phyloP scores from a whole-genome alignment of 1,284 basidiomycete species.

The Cronartium quercuum region DNA sequence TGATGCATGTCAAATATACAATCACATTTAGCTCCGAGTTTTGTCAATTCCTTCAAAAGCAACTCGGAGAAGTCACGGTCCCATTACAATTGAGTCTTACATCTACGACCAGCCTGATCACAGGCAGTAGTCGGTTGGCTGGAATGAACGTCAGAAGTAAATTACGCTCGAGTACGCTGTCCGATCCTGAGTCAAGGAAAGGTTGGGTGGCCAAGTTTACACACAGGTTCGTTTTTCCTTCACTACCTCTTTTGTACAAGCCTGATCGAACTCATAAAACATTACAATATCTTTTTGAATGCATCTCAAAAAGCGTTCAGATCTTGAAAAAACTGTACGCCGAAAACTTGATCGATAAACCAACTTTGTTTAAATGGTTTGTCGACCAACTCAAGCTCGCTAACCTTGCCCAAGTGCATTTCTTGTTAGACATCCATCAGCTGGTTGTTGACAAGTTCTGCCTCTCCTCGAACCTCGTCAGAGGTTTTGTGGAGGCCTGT shows the following conservation, averaged over 20 bases:
- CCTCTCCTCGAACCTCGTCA: conserved; percentile 36
- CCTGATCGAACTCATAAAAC: conserved; percentile 39
- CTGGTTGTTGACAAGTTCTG: conserved; percentile 27
- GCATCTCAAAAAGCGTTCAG: conserved; percentile 45
- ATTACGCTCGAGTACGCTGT: conserved; percentile 65
- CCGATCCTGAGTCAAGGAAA: conserved; percentile 62
- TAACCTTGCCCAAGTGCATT: conserved; percentile 77
- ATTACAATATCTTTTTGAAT: conserved; percentile 9
- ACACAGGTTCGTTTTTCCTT: conserved; percentile 59
- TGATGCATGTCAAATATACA: conserved; percentile 36
- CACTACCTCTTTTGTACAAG: conserved; percentile 40
- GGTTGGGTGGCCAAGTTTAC: conserved; percentile 73
- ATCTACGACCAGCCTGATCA: conserved; percentile 16
- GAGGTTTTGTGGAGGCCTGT: conserved; percentile 37
- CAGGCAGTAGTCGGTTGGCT: conserved; percentile 1
- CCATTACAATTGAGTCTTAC: conserved; percentile 68
- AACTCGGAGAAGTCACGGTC: conserved; percentile 72
- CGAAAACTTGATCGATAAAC: conserved; percentile 73
- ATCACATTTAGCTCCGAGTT: conserved; percentile 23
- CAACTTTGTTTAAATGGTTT: conserved; percentile 74
- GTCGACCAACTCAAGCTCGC: conserved; percentile 67
- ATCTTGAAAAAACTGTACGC: conserved; percentile 59
- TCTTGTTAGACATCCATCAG: conserved; percentile 53
- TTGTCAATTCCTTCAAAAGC: conserved; percentile 68
- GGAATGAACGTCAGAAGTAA: conserved; percentile 62